Evolutionary conservation across 805 yeast species (phyloP), one percentile per base, ranked within the genome.

Genomic region (Ogataea neopini): DNA sequence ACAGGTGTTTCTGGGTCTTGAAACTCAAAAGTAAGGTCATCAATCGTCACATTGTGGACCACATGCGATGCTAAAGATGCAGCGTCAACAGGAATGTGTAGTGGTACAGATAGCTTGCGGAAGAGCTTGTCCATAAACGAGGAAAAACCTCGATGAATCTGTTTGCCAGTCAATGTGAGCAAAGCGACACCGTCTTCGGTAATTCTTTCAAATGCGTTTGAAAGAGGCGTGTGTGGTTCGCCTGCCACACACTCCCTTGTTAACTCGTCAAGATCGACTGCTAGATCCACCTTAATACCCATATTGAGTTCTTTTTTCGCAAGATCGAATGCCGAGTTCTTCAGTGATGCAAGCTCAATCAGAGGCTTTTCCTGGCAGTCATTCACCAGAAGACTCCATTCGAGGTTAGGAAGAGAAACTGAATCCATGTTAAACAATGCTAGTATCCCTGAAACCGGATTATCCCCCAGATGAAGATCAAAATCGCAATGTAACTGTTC

Each of bases 41-140:
- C 68, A 44, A 75, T 61, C 1, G 72, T 62, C 4, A 73, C 69
- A 35, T 68, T 69, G 40, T 68, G 61, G 2, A 75, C 56, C 25
- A 69, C 47, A 5, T 33, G 25, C 1, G 56, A 44, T 2, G 51
- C 43, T 11, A 56, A 14, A 4, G 44, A 43, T 1, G 53, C 23
- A 6, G 49, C 25, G 38, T 57, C 50, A 19, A 60, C 37, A 11
- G 58, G 57, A 11, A 57, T 17, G 29, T 42, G 33, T 6, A 59
- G 15, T 10, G 62, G 62, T 6, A 56, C 8, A 3, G 34, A 38
- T 30, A 60, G 11, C 15, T 45, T 47, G 30, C 49, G 43, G 50
- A 59, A 53, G 8, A 51, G 33, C 18, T 37, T 14, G 34, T 53
- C 47, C 22, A 57, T 29, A 17, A 43, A 9, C 2, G 49, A 36